These are phyloP conservation scores for Suillus spraguei DNA, from an alignment of 768 basidiomycete species.

Conservation along the genomic window DNA sequence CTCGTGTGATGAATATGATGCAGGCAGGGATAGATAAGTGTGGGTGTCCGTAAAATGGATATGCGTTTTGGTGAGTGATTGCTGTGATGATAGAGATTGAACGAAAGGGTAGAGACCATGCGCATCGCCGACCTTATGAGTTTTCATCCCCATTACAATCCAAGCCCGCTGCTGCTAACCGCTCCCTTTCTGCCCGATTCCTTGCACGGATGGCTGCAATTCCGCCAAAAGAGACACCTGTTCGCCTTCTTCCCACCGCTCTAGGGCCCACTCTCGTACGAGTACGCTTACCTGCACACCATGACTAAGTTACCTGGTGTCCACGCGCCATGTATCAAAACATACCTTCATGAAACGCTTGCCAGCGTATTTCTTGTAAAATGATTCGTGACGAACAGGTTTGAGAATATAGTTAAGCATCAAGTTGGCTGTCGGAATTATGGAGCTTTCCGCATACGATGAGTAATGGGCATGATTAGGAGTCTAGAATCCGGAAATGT, in stretches of 20 bases:
- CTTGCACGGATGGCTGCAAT: constrained; percentile 59
- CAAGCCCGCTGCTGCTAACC: constrained; percentile 23
- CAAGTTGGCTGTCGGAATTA: constrained; percentile 79
- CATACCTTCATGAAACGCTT: constrained; percentile 83
- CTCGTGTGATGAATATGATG: constrained; percentile 15
- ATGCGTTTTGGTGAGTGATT: constrained; percentile 7
- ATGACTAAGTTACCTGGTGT: constrained; percentile 8
- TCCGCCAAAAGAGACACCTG: constrained; percentile 62
- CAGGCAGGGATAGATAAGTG: constrained; percentile 8
- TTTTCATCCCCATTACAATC: constrained; percentile 12
- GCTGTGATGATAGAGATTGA: not conserved
- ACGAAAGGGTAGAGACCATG: constrained; percentile 8
- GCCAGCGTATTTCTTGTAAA: constrained; percentile 87
- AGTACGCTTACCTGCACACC: constrained; percentile 70
- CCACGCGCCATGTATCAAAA: not conserved
- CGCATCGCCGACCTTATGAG: not conserved
- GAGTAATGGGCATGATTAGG: constrained; percentile 88
- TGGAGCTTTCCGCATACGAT: constrained; percentile 75
- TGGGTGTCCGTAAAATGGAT: constrained; percentile 18
- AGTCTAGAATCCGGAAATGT: constrained; percentile 49
- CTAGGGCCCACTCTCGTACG: constrained; percentile 84
- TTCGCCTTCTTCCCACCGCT: constrained; percentile 66
- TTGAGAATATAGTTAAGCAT: constrained; percentile 89
- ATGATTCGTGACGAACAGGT: constrained; percentile 69
- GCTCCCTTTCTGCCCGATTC: constrained; percentile 42